Base-by-base conservation (phyloP, 2,329 filamentous ascomycete genomes). In the Didymella segeticola region DNA sequence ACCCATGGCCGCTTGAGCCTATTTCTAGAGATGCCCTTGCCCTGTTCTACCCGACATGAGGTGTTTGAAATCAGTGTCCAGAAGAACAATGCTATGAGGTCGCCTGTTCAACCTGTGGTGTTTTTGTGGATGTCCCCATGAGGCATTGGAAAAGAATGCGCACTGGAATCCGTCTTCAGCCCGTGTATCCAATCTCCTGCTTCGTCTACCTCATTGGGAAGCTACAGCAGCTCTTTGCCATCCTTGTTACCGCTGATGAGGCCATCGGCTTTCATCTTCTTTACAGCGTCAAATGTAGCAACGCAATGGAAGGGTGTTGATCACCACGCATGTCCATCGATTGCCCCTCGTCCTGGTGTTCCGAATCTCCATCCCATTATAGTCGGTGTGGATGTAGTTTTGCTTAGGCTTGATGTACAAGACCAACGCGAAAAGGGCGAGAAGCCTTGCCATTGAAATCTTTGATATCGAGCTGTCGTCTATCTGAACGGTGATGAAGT, bases 381-480 rank as follows among this genome's bases (percentile, higher is more conserved):
- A 61, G 47, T 68, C 63, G 51, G 59, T 62, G 54, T 66, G 62
- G 22, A 67, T 61, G 56, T 59, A 63, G 29, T 66, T 57, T n/a
- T 49, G 34, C 3, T 43, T 46, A 4, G 63, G 57, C 4, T 58
- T 53, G 43, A 64, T 43, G 47, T 57, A 60, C 30, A 62, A 29
- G 9, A 56, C 37, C 5, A 60, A 57, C 4, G 56, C 53, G 33
- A 61, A 63, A 1, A 62, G n/a, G 15, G 52, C 47, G 20, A 63
- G 56, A 33, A 54, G 63, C 45, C 61, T 22, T 5, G 51, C 31
- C 31, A 63, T 62, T 2, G 23, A 22, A 19, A 63, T 59, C 5
- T 58, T 11, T 12, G 61, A 26, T n/a, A 25, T 25, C 4, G 56
- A 58, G 34, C 56, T n/a, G 14, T 26, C 49, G 17, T 61, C 55